Evolutionary conservation across 768 basidiomycete species (phyloP).

Genomic region (Xerocomus brunneocitrinus): DNA sequence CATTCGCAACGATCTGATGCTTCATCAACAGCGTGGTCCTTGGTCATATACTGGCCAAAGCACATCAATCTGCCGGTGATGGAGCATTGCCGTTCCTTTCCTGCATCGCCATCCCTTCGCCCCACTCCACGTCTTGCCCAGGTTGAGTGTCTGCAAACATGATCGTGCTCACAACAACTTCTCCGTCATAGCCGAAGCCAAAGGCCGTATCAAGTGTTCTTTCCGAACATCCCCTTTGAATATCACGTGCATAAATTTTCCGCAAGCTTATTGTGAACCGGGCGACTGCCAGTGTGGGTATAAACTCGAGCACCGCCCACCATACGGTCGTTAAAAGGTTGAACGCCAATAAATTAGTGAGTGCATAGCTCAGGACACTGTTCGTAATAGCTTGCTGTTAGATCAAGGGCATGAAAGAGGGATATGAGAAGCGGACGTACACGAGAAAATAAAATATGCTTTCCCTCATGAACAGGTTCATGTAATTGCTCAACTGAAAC

Average conservation of each 20-base stretch:
- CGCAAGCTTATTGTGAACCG: background rate
- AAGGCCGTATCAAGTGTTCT: background rate
- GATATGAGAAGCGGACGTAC: background rate
- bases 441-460: background rate
- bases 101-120: background rate
- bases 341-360: background rate
- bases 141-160: background rate
- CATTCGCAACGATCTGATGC: no score
- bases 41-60: no score
- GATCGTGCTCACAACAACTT: background rate
- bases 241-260: background rate
- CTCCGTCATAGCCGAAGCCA: background rate
- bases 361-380: background rate
- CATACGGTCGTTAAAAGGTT: background rate
- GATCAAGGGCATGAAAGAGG: background rate
- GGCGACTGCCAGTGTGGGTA: background rate
- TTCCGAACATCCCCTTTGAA: background rate
- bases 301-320: background rate
- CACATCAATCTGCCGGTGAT: no score
- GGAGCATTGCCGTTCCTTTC: background rate
- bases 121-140: background rate
- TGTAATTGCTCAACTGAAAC: background rate
- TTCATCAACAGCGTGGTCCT: no score
- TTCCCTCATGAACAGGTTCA: background rate
- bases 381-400: background rate